phyloP scores from a whole-genome alignment of 768 basidiomycete species.

The Psilocybe subaeruginosa region DNA sequence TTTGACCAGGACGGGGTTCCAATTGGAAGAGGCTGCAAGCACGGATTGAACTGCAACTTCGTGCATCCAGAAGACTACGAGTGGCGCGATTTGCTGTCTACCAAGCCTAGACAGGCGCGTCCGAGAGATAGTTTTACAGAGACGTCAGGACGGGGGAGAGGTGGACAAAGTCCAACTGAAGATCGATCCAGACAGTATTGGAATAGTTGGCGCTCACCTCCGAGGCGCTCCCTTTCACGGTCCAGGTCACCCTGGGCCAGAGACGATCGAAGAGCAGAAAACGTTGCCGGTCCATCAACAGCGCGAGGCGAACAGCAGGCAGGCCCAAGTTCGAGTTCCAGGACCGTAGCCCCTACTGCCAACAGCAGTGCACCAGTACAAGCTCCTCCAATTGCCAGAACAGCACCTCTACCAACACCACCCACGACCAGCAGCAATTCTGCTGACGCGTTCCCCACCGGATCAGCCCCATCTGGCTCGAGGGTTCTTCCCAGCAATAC shows the following conservation, averaged over 20 bases:
- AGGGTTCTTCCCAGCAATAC: not conserved
- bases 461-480: not conserved
- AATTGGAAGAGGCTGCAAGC: not conserved
- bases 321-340: too few relatives aligned
- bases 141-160: too few relatives aligned
- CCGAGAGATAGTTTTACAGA: too few relatives aligned
- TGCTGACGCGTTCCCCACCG: not conserved
- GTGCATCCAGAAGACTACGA: conserved; percentile 19
- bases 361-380: too few relatives aligned
- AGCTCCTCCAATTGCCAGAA: too few relatives aligned
- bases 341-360: too few relatives aligned
- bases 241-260: not conserved
- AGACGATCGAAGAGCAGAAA: not conserved
- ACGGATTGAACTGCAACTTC: conserved; percentile 11
- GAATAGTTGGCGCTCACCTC: not conserved
- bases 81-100: not conserved
- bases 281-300: not conserved
- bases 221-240: not conserved
- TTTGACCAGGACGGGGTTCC: not conserved
- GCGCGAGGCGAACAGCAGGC: not conserved
- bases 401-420: too few relatives aligned
- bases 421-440: not conserved
- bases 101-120: not conserved
- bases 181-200: not conserved
- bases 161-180: too few relatives aligned